Evolutionary conservation across 495 filamentous ascomycete species (phyloP).

Genomic region (Penicillium turbatum): DNA sequence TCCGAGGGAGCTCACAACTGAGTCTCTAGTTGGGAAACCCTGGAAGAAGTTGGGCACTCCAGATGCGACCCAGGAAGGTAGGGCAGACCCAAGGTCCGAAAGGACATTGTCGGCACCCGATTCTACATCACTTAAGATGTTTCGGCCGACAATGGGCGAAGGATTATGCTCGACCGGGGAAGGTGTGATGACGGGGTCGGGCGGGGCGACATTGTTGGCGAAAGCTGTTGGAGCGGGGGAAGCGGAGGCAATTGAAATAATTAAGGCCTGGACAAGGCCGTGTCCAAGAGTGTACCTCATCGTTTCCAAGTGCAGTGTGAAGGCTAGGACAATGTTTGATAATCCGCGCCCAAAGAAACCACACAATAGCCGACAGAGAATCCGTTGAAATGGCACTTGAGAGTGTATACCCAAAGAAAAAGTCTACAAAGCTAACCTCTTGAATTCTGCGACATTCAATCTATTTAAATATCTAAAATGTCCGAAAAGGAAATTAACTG

Average conservation of each 20-base stretch:
- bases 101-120: slow-evolving; percentile 40
- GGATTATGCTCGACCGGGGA: slow-evolving; percentile 18
- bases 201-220: slow-evolving; percentile 7
- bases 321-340: not conserved
- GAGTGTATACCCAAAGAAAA: too few species aligned
- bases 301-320: not conserved
- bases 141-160: slow-evolving; percentile 23
- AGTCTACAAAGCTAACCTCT: too few species aligned
- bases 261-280: slow-evolving; percentile 8
- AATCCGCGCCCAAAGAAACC: not conserved
- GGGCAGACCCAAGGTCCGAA: slow-evolving; percentile 39
- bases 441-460: too few species aligned
- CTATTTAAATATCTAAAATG: too few species aligned
- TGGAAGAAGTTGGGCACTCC: slow-evolving; percentile 66
- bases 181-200: slow-evolving; percentile 18
- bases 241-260: slow-evolving; percentile 14
- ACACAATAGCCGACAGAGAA: too few species aligned
- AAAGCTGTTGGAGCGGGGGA: slow-evolving; percentile 20
- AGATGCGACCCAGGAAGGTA: slow-evolving; percentile 59
- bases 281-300: slow-evolving; percentile 2
- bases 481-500: too few species aligned
- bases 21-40: slow-evolving; percentile 57
- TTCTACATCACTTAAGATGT: slow-evolving; percentile 45
- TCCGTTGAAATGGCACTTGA: too few species aligned
- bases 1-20: slow-evolving; percentile 55